A percentile compares a stretch with the other conserved stretches of the same genome.
Evolutionary conservation across 257 asterid genomes (phyloP).

Genomic region (Echium plantagineum): DNA sequence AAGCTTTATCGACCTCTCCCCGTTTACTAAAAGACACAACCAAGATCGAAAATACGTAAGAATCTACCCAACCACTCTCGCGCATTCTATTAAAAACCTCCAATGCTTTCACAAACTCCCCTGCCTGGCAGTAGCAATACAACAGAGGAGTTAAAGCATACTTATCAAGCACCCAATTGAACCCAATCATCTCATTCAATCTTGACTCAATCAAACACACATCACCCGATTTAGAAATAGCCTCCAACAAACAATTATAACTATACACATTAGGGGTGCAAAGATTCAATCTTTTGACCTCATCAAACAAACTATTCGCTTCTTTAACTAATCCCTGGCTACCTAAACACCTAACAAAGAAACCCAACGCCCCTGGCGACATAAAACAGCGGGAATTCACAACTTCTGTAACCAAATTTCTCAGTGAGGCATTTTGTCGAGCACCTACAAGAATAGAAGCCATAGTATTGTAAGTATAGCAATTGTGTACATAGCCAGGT

Average conservation of each 20-base stretch:
- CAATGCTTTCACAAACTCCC: slow-evolving; percentile 48
- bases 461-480: slow-evolving; percentile 61
- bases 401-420: slow-evolving; percentile 31
- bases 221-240: slow-evolving; percentile 40
- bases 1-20: slow-evolving; percentile 62
- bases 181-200: slow-evolving; percentile 47
- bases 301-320: slow-evolving; percentile 68
- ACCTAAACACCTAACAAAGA: slow-evolving; percentile 69
- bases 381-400: slow-evolving; percentile 30
- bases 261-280: slow-evolving; percentile 45
- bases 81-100: slow-evolving; percentile 44
- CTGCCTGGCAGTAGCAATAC: slow-evolving; percentile 75
- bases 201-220: slow-evolving; percentile 48
- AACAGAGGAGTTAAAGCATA: slow-evolving; percentile 58
- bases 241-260: slow-evolving; percentile 75
- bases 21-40: slow-evolving; percentile 54
- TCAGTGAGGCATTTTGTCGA: slow-evolving; percentile 72
- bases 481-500: slow-evolving; percentile 42
- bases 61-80: slow-evolving; percentile 65
- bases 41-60: slow-evolving; percentile 50
- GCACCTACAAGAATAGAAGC: slow-evolving; percentile 65
- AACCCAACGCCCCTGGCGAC: slow-evolving; percentile 85
- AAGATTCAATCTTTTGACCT: slow-evolving; percentile 39
- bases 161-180: slow-evolving; percentile 53
- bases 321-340: slow-evolving; percentile 60